A percentile compares a stretch with the other conserved stretches of the same genome.
Conservation (phyloP, 2,329 filamentous ascomycete species). For the Fusarium irregulare region DNA sequence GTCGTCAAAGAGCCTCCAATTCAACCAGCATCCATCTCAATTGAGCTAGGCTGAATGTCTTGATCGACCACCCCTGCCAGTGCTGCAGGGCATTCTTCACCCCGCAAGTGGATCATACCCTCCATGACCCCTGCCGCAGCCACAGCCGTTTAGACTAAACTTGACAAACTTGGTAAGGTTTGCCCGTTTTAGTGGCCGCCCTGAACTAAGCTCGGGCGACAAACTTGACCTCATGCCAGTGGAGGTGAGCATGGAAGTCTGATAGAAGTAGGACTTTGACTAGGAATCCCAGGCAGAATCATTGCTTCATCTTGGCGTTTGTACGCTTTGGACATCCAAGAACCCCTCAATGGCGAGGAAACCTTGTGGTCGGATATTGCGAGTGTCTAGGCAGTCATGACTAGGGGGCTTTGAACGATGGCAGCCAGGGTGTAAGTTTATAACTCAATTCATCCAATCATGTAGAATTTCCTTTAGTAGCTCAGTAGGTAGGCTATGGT, state of each 20-base stretch:
- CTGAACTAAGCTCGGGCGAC: not conserved
- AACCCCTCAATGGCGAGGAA: not conserved
- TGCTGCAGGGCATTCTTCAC: not conserved
- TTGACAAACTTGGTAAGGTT: not conserved
- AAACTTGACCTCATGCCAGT: not conserved
- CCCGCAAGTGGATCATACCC: not conserved
- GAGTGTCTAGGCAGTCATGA: not conserved
- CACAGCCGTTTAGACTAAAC: not conserved
- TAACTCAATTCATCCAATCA: not conserved
- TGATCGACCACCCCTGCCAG: not conserved
- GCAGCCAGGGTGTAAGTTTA: not conserved
- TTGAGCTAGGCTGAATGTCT: not conserved
- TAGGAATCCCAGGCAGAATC: not conserved
- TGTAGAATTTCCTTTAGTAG: not conserved
- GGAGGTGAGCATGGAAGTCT: not conserved
- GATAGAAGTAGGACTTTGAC: not conserved
- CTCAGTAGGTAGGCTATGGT: not conserved
- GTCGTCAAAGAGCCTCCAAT: not conserved
- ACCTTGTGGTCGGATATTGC: not conserved
- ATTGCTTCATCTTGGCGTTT: not conserved
- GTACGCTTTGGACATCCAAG: not conserved
- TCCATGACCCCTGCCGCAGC: slow-evolving; percentile 1
- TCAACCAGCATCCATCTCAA: not conserved
- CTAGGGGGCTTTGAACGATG: not conserved
- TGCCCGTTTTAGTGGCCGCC: not conserved